A percentile compares a stretch with the other conserved stretches of the same genome.
Evolutionary conservation across 805 yeast genomes (phyloP).

Genomic region (Lipomyces japonicus): DNA sequence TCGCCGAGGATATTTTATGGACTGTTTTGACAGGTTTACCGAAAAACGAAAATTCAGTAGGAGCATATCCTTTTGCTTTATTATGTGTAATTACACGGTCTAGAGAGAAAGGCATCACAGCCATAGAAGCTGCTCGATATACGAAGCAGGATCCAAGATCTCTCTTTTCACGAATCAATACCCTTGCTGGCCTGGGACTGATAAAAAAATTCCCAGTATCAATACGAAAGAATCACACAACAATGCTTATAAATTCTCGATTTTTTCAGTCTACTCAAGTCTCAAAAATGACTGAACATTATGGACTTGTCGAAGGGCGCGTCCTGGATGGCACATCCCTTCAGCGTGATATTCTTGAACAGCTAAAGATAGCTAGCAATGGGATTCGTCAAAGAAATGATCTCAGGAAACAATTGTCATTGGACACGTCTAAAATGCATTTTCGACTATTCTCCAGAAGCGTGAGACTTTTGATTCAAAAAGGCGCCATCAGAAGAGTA

Average conservation of each 20-base stretch:
- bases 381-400: constrained; percentile 38
- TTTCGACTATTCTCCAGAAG: constrained; percentile 29
- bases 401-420: constrained; percentile 41
- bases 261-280: not conserved
- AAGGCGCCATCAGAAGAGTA: constrained; percentile 35
- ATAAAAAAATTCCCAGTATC: constrained; percentile 37
- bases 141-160: constrained; percentile 45
- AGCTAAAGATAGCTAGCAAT: constrained; percentile 36
- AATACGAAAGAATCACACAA: not conserved
- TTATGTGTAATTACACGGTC: constrained; percentile 41
- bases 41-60: constrained; percentile 34
- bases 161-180: constrained; percentile 37
- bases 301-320: not conserved
- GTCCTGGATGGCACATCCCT: constrained; percentile 7
- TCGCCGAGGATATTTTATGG: constrained; percentile 39
- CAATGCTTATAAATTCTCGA: not conserved
- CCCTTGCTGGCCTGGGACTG: constrained; percentile 37
- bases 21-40: constrained; percentile 37
- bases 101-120: constrained; percentile 40
- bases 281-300: not conserved
- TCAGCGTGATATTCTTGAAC: constrained; percentile 31
- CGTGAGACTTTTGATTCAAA: constrained; percentile 31
- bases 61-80: constrained; percentile 40
- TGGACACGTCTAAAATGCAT: constrained; percentile 34
- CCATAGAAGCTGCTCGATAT: constrained; percentile 36